These are phyloP conservation scores for Aspergillus candidus DNA, from an alignment of 2,329 filamentous ascomycete species.

Conservation along the genomic window DNA sequence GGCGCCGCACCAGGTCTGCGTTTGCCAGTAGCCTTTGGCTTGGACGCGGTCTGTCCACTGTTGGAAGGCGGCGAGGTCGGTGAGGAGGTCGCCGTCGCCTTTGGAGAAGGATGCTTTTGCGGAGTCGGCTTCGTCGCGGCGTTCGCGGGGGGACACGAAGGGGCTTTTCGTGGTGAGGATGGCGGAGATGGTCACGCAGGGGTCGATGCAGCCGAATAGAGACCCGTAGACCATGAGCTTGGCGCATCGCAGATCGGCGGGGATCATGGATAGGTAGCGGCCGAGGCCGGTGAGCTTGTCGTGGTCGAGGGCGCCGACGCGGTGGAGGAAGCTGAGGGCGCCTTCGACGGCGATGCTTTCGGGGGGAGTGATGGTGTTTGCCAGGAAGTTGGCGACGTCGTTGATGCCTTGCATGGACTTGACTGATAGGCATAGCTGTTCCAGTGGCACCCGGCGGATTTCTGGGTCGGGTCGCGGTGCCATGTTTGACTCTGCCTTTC, in stretches of 20 bases:
- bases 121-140: constrained; percentile 72
- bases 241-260: constrained; percentile 83
- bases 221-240: constrained; percentile 95
- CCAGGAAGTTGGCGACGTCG: constrained; percentile 75
- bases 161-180: constrained; percentile 86
- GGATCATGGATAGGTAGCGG: constrained; percentile 88
- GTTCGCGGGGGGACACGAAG: constrained; percentile 77
- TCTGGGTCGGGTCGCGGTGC: constrained; percentile 83
- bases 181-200: constrained; percentile 80
- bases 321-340: constrained; percentile 68
- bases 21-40: constrained; percentile 40
- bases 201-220: constrained; percentile 86
- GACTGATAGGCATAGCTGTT: constrained; percentile 90
- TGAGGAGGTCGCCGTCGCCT: constrained; percentile 80
- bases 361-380: constrained; percentile 81
- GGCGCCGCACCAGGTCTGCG: constrained; percentile 68
- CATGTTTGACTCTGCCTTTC: constrained; percentile 78
- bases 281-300: constrained; percentile 85
- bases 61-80: constrained; percentile 77
- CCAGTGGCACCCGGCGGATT: constrained; percentile 84
- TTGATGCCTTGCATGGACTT: constrained; percentile 81
- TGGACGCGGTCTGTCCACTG: constrained; percentile 67
- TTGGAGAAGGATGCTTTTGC: constrained; percentile 67
- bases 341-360: constrained; percentile 79
- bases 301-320: constrained; percentile 85